Conservation (phyloP, 805 yeast genomes). For the Brettanomyces anomalus region DNA sequence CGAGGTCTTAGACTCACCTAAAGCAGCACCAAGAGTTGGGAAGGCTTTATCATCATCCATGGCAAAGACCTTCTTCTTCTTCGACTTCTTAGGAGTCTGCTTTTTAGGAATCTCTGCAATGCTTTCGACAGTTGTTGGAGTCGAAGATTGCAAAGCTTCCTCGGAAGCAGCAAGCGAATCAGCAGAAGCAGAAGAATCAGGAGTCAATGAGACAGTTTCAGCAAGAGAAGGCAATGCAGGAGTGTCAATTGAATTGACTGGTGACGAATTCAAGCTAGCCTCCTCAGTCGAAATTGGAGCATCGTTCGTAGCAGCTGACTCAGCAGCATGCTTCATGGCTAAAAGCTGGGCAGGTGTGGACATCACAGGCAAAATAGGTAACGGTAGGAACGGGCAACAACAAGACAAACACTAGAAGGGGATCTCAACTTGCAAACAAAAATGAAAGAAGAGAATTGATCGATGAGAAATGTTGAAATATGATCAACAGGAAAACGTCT, state of each 20-base stretch:
- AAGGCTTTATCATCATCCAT: conserved; percentile 44
- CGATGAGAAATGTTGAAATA: not conserved
- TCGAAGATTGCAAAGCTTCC: not conserved
- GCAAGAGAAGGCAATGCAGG: conserved; percentile 7
- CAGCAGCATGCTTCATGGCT: conserved; percentile 26
- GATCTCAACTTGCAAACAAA: not conserved
- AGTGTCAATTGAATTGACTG: conserved; percentile 6
- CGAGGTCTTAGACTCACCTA: conserved; percentile 19
- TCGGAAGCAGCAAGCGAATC: conserved; percentile 1
- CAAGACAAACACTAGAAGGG: not conserved
- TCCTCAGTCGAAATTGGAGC: conserved; percentile 9
- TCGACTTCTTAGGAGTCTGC: not conserved
- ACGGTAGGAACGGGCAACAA: not conserved
- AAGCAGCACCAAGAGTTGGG: conserved; percentile 55
- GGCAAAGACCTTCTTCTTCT: conserved; percentile 20
- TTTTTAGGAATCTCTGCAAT: not conserved
- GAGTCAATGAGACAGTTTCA: not conserved
- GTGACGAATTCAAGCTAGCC: conserved; percentile 3
- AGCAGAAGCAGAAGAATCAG: conserved; percentile 6
- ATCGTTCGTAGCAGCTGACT: conserved; percentile 9
- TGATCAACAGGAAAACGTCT: not conserved
- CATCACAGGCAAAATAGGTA: conserved; percentile 15
- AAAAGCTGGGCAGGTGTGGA: conserved; percentile 32
- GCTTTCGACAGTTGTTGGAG: conserved; percentile 2
- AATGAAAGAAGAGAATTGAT: no score